Conservation (phyloP, 2,329 filamentous ascomycete species). For the Cytospora piceicola region DNA sequence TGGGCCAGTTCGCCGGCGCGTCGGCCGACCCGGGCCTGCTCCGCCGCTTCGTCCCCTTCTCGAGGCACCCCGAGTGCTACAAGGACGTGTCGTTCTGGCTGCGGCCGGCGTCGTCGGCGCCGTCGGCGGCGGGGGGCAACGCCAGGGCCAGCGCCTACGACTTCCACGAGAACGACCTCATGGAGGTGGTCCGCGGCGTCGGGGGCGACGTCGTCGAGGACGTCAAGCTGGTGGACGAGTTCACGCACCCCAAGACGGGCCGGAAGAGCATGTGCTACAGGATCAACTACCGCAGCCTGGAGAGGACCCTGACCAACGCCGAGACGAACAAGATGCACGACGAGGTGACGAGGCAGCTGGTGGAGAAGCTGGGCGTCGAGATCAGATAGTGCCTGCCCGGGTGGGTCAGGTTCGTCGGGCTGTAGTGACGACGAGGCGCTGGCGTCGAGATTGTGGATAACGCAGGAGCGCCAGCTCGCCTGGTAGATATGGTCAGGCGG, state of each 20-base stretch:
- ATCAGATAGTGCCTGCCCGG: no score
- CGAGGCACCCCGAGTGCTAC: constrained; percentile 84
- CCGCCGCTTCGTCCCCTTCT: constrained; percentile 80
- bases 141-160: constrained; percentile 45
- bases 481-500: neutral
- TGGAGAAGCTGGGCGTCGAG: constrained; percentile 76
- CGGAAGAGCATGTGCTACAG: constrained; percentile 87
- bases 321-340: constrained; percentile 80
- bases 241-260: constrained; percentile 83
- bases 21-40: constrained; percentile 54
- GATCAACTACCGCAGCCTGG: constrained; percentile 90
- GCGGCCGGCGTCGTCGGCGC: constrained; percentile 49
- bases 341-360: constrained; percentile 66
- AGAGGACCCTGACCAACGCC: constrained; percentile 83
- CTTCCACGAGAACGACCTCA: constrained; percentile 95
- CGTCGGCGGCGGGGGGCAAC: constrained; percentile 53
- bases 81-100: constrained; percentile 98
- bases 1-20: constrained; percentile 77
- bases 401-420: no score
- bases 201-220: constrained; percentile 87
- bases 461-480: neutral
- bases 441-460: neutral
- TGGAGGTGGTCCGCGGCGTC: constrained; percentile 88
- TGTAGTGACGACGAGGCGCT: no score
- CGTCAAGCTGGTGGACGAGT: constrained; percentile 82